Base-by-base conservation (phyloP, 176 grass and related monocot species). In the Cenchrus americanus region DNA sequence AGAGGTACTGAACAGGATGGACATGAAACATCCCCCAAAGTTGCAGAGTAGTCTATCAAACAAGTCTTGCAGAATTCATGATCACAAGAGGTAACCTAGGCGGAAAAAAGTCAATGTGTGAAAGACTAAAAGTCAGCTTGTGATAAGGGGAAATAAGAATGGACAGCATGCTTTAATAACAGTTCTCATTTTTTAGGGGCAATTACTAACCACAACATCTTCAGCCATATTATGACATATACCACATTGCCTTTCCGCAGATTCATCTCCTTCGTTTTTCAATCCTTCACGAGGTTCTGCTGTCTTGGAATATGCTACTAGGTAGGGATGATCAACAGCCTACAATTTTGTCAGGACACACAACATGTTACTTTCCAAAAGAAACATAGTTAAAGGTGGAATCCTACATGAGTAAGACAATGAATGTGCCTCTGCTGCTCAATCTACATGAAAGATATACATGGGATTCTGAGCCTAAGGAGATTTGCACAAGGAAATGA, bases 241-340 rank as follows among this genome's bases (percentile, higher is more conserved):
- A 70, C 93, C 83, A 83, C 96, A 99, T 47, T 75, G 50, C 42
- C 82, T 86, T 86, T 90, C 87, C 42, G 61, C 67, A 69, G 46
- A 37, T 47, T 76, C 64, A 75, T 85, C 69, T 79, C 34, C 83
- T 74, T 87, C 82, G 58, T 71, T 80, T 53, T 91, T 75, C 63
- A 42, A 52, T 74, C 73, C 87, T 69, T 88, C 81, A 77, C n/a
- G 40, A 73, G 37, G 78, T 67, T 50, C 24, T 79, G 85, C 76
- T 79, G 92, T 95, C 82, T 89, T 88, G 63, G 96, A 98, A 91
- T 89, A 94, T 75, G 92, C 66, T 51, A 99, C 96, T 44, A 99
- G 96, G 75, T 99, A 99, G 15, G 96, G 93, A 90, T 99, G 96
- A 71, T 96, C 96, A 66, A 94, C 91, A 44, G 96, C 96, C 96